Conservation (phyloP, 257 asterid species). For the Gentiana straminea region DNA sequence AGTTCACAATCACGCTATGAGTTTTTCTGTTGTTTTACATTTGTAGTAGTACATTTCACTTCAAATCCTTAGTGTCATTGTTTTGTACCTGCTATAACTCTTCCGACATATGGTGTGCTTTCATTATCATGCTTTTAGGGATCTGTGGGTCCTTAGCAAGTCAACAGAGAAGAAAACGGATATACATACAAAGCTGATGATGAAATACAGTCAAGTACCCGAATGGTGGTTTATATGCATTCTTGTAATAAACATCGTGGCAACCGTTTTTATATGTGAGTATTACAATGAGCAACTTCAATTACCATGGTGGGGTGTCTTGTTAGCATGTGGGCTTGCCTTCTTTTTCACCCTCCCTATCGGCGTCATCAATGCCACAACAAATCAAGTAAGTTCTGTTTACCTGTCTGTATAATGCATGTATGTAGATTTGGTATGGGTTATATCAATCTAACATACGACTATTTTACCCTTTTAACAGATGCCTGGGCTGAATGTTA, state of each 20-base stretch:
- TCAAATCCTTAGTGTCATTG: too few relatives aligned
- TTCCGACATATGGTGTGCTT: too few relatives aligned
- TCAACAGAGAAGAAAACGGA: conserved; percentile 74
- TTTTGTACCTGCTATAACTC: background rate
- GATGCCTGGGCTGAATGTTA: conserved; percentile 87
- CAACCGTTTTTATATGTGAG: conserved; percentile 61
- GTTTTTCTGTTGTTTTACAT: too few relatives aligned
- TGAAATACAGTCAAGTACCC: conserved; percentile 72
- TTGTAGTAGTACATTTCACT: too few relatives aligned
- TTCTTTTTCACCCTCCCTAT: conserved; percentile 80
- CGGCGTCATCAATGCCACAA: conserved; percentile 79
- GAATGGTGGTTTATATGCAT: conserved; percentile 86
- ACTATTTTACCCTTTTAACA: conserved; percentile 14
- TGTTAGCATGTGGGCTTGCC: conserved; percentile 79
- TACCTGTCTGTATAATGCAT: background rate
- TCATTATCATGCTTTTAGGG: conserved; percentile 25
- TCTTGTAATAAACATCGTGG: conserved; percentile 45
- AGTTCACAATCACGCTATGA: conserved; percentile 4
- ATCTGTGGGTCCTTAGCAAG: conserved; percentile 70
- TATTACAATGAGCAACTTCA: conserved; percentile 63
- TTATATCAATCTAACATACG: background rate
- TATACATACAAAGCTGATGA: conserved; percentile 86
- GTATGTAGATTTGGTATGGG: background rate
- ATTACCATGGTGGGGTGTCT: conserved; percentile 98
- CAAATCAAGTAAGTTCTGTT: conserved; percentile 54